phyloP scores from a whole-genome alignment of 2,329 filamentous ascomycete species.

The Paracoccidioides lutzii region DNA sequence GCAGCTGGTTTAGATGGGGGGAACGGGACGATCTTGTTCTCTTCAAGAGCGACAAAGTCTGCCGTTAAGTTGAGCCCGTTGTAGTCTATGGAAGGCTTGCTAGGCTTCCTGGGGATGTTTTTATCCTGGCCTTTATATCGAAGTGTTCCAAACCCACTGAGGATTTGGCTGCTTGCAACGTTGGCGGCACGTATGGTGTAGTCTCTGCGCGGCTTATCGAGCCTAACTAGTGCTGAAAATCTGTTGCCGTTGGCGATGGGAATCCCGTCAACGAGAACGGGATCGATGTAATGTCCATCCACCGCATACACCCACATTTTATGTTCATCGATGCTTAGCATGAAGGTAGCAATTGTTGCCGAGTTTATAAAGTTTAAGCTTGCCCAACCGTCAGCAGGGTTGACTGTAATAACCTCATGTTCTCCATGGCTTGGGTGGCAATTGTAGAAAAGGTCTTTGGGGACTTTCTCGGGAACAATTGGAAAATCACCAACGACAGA shows the following conservation, averaged over 20 bases:
- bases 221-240: slow-evolving; percentile 30
- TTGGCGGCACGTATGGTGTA: slow-evolving; percentile 39
- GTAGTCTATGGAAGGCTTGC: slow-evolving; percentile 36
- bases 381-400: slow-evolving; percentile 21
- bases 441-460: slow-evolving; percentile 13
- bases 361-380: slow-evolving; percentile 30
- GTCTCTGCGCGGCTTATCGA: slow-evolving; percentile 24
- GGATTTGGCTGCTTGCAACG: slow-evolving; percentile 38
- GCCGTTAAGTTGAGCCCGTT: slow-evolving; percentile 33
- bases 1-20: slow-evolving; percentile 31
- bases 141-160: slow-evolving; percentile 39
- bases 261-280: slow-evolving; percentile 24
- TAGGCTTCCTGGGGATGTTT: slow-evolving; percentile 12
- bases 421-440: slow-evolving; percentile 16
- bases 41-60: slow-evolving; percentile 33
- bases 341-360: slow-evolving; percentile 19
- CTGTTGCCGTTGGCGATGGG: slow-evolving; percentile 27
- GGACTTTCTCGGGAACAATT: slow-evolving; percentile 14
- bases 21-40: slow-evolving; percentile 33
- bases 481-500: slow-evolving; percentile 12
- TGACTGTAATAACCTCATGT: slow-evolving; percentile 21
- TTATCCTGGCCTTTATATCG: slow-evolving; percentile 23
- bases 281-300: slow-evolving; percentile 33
- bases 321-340: slow-evolving; percentile 33
- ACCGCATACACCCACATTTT: slow-evolving; percentile 33